phyloP scores from a whole-genome alignment of 768 basidiomycete species.

The Agrocybe chaxingu region DNA sequence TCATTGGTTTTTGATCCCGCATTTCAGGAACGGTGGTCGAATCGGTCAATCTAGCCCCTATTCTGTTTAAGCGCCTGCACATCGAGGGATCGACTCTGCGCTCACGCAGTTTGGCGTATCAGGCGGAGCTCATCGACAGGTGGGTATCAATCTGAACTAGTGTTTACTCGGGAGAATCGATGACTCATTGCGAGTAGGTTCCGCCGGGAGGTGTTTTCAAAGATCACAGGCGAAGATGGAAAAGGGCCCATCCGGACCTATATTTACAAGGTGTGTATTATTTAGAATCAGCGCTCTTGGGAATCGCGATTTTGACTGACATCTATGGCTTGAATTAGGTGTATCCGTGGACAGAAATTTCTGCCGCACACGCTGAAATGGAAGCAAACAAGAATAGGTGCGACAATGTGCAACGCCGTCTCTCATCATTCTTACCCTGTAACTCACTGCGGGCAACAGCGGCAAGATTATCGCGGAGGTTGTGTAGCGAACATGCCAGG shows the following conservation, averaged over 20 bases:
- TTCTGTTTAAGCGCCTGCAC: constrained; percentile 81
- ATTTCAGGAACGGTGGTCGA: constrained; percentile 48
- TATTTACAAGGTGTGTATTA: constrained; percentile 65
- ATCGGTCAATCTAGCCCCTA: constrained; percentile 54
- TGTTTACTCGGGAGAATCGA: background rate
- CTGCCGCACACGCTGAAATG: constrained; percentile 82
- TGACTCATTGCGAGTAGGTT: constrained; percentile 38
- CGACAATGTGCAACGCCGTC: constrained; percentile 11
- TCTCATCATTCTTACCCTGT: background rate
- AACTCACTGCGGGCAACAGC: constrained; percentile 21
- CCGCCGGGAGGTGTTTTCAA: constrained; percentile 44
- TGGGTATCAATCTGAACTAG: constrained; percentile 19
- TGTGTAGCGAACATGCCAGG: constrained; percentile 15
- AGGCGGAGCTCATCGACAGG: constrained; percentile 66
- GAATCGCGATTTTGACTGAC: constrained; percentile 3
- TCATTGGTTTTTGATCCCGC: constrained; percentile 12
- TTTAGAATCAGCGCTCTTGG: constrained; percentile 2
- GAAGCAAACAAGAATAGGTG: constrained; percentile 59
- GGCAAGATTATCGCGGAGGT: constrained; percentile 48
- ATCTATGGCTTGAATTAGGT: constrained; percentile 40
- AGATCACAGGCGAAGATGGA: constrained; percentile 57
- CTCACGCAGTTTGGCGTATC: constrained; percentile 71
- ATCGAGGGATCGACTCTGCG: constrained; percentile 89
- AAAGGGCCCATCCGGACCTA: constrained; percentile 65
- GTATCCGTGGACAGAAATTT: constrained; percentile 77